Conservation (phyloP, 306 rosid species). For the Albizia julibrissin region DNA sequence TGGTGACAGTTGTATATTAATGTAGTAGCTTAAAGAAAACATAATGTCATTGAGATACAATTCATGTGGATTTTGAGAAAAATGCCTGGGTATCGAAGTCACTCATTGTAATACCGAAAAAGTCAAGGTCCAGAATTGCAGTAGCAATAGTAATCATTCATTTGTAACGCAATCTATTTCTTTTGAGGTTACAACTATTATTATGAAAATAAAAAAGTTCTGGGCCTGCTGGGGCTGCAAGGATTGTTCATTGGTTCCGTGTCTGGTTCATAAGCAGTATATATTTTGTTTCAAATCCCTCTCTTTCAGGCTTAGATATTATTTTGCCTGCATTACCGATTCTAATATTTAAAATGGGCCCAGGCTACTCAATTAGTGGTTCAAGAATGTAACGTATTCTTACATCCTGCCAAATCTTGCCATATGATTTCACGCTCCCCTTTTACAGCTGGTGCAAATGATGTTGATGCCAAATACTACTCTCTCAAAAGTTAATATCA, state of each 20-base stretch:
- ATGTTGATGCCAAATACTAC: background rate
- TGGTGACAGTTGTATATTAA: too few species aligned
- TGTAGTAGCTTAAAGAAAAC: background rate
- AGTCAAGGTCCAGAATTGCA: background rate
- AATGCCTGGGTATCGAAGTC: background rate
- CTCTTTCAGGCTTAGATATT: background rate
- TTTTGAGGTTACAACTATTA: background rate
- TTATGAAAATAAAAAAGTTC: background rate
- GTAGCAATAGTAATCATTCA: background rate
- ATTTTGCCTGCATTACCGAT: background rate
- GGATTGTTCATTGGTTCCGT: background rate
- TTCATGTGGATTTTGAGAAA: background rate
- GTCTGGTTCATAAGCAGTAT: background rate
- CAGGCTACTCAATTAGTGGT: background rate
- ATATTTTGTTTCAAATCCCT: background rate
- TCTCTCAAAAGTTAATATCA: constrained; percentile 1
- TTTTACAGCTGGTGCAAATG: background rate
- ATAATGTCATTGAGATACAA: background rate
- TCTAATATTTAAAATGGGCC: background rate
- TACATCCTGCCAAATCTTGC: background rate
- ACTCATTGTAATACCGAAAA: background rate
- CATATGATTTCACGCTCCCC: background rate
- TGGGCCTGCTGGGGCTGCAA: background rate
- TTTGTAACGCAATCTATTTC: background rate
- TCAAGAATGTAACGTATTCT: background rate